Evolutionary conservation across 2,329 filamentous ascomycete species (phyloP), one percentile per base, ranked within the genome.

Genomic region (Epichloe glyceriae): DNA sequence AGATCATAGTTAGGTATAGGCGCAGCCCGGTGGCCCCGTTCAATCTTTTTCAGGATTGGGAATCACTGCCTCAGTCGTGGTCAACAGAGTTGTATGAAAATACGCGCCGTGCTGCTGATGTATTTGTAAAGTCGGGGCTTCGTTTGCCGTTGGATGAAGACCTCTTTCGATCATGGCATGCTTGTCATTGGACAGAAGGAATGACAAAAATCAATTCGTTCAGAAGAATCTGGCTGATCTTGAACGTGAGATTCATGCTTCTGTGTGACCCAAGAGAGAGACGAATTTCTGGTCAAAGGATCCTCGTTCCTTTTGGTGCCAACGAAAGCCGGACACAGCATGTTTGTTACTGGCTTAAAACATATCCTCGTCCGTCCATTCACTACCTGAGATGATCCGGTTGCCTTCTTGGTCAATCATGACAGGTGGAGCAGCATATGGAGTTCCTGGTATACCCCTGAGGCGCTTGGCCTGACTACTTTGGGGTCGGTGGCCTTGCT

Each of bases 311-410:
- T n/a, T n/a, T n/a, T n/a, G n/a, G n/a, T n/a, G n/a, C n/a, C n/a
- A n/a, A n/a, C n/a, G n/a, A n/a, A n/a, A n/a, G n/a, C n/a, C n/a
- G n/a, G n/a, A n/a, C n/a, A n/a, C n/a, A n/a, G n/a, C n/a, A n/a
- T n/a, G n/a, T n/a, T n/a, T n/a, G n/a, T n/a, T n/a, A n/a, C n/a
- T n/a, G 26, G 26, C 47, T 46, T 53, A 80, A 59, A 73, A 81
- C 37, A 70, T 75, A 62, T 83, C 79, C 61, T 83, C 80, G 55
- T 83, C 80, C 2, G 79, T 82, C 80, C 80, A 84, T 60, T 83
- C 80, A 63, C 79, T 82, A 12, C 77, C 78, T 34, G 77, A 81
- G n/a, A 77, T 67, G 54, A 82, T 79, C 35, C 80, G 72, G 62
- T 79, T 76, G n/a, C 78, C 79, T 37, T 82, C 73, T n/a, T 68